A percentile compares a stretch with the other conserved stretches of the same genome.
These are phyloP conservation scores for Pythium phragmitis DNA, from an alignment of 352 stramenopile species.

Conservation along the genomic window DNA sequence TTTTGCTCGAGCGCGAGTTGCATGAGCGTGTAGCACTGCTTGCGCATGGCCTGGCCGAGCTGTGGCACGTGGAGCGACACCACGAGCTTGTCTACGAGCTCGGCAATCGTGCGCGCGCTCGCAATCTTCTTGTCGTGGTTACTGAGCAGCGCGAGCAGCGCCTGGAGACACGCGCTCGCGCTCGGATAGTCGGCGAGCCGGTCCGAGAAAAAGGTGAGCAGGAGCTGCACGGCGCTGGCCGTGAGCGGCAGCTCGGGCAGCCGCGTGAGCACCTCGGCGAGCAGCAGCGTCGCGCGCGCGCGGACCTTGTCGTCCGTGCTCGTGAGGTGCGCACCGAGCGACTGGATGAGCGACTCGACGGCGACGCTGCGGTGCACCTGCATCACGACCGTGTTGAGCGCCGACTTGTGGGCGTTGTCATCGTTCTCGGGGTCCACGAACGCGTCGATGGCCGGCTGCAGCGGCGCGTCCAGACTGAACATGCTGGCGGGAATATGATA, in stretches of 20 bases:
- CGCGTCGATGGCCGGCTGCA: conserved; percentile 81
- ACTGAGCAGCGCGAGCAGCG: conserved; percentile 67
- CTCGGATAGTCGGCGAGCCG: conserved; percentile 84
- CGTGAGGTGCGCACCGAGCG: conserved; percentile 69
- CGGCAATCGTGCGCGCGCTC: conserved; percentile 44
- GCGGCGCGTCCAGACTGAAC: conserved; percentile 83
- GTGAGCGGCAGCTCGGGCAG: conserved; percentile 84
- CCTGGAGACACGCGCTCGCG: conserved; percentile 72
- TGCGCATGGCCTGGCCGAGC: conserved; percentile 82
- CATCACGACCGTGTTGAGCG: conserved; percentile 88
- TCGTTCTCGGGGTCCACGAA: conserved; percentile 87
- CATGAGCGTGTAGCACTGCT: conserved; percentile 83
- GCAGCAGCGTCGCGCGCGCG: conserved; percentile 74
- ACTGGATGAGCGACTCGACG: conserved; percentile 81
- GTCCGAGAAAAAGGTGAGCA: conserved; percentile 85
- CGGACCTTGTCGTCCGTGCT: conserved; percentile 79
- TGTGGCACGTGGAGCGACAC: conserved; percentile 74
- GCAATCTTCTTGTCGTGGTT: conserved; percentile 65
- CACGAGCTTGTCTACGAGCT: conserved; percentile 65
- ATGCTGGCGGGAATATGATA: conserved; percentile 30
- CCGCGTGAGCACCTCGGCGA: conserved; percentile 86
- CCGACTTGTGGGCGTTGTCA: conserved; percentile 79
- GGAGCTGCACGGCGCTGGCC: conserved; percentile 62
- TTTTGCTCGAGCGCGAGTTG: conserved; percentile 66
- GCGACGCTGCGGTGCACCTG: conserved; percentile 76